Evolutionary conservation across 495 filamentous ascomycete species (phyloP).

Genomic region (Ramalina intermedia): DNA sequence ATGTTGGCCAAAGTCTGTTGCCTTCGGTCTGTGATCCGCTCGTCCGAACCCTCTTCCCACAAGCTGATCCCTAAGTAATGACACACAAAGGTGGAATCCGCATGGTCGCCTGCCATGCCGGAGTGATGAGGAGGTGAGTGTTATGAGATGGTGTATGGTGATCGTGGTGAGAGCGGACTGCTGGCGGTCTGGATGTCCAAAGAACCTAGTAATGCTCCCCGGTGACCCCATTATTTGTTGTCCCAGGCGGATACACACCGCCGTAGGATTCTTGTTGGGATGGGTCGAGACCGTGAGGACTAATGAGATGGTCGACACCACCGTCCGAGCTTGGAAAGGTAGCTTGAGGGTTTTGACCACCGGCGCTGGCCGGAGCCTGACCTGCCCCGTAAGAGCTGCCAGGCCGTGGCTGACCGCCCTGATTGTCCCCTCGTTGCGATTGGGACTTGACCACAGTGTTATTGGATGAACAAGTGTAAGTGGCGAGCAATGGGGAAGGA

Average conservation of each 20-base stretch:
- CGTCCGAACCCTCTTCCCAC: too few relatives aligned
- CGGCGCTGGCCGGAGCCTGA: conserved; percentile 32
- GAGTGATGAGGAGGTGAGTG: too few relatives aligned
- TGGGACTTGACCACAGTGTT: conserved; percentile 43
- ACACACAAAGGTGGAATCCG: too few relatives aligned
- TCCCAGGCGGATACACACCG: conserved; percentile 41
- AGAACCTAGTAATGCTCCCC: conserved; percentile 44
- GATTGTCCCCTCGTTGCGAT: conserved; percentile 61
- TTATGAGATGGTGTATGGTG: too few relatives aligned
- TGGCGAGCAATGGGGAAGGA: not conserved
- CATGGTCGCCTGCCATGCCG: too few relatives aligned
- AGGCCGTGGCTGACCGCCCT: conserved; percentile 40
- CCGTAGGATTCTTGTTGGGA: conserved; percentile 45
- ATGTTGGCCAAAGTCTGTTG: too few relatives aligned
- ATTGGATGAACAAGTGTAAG: not conserved
- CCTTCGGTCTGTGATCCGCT: too few relatives aligned
- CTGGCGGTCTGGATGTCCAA: conserved; percentile 60
- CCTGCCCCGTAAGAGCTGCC: conserved; percentile 50
- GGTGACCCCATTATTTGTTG: conserved; percentile 55
- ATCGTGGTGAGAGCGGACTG: conserved; percentile 15
- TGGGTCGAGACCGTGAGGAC: conserved; percentile 41
- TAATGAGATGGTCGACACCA: conserved; percentile 43
- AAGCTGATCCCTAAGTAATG: too few relatives aligned
- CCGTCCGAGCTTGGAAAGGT: conserved; percentile 42
- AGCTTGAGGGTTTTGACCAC: conserved; percentile 28